phyloP scores from a whole-genome alignment of 352 stramenopile species.

The Globisporangium paroecandrum region DNA sequence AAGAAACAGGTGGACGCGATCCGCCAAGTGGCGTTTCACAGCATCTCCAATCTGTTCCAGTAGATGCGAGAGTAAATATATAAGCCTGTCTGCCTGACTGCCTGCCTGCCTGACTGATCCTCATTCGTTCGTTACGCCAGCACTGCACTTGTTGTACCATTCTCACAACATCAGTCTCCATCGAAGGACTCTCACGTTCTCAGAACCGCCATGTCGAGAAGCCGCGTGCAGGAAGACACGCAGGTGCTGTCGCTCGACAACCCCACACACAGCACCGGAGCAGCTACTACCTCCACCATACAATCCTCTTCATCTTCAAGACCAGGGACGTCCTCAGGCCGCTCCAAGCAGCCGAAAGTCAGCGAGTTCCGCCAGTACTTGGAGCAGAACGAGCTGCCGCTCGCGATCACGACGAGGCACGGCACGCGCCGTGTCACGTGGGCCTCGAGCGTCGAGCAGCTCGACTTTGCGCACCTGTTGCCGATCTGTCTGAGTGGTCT shows the following conservation, averaged over 20 bases:
- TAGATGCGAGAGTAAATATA: neutral
- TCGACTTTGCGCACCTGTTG: constrained; percentile 66
- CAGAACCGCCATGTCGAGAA: constrained; percentile 13
- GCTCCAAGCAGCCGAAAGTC: constrained; percentile 45
- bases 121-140: neutral
- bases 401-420: constrained; percentile 46
- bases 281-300: neutral
- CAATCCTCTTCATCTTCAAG: neutral
- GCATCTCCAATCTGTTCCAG: constrained; percentile 50
- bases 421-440: constrained; percentile 50
- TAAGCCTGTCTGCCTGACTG: neutral
- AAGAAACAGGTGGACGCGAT: constrained; percentile 72
- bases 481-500: constrained; percentile 71
- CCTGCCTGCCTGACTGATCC: neutral
- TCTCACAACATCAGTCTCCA: neutral
- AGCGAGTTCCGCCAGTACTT: constrained; percentile 76
- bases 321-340: constrained; percentile 18
- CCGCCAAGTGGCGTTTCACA: constrained; percentile 60
- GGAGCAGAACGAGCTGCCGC: constrained; percentile 60
- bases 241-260: constrained; percentile 58
- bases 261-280: neutral
- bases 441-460: constrained; percentile 49
- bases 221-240: constrained; percentile 8
- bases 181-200: neutral
- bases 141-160: neutral